These are phyloP conservation scores for Neofusicoccum laricinum DNA, from an alignment of 2,329 filamentous ascomycete species.

Conservation along the genomic window DNA sequence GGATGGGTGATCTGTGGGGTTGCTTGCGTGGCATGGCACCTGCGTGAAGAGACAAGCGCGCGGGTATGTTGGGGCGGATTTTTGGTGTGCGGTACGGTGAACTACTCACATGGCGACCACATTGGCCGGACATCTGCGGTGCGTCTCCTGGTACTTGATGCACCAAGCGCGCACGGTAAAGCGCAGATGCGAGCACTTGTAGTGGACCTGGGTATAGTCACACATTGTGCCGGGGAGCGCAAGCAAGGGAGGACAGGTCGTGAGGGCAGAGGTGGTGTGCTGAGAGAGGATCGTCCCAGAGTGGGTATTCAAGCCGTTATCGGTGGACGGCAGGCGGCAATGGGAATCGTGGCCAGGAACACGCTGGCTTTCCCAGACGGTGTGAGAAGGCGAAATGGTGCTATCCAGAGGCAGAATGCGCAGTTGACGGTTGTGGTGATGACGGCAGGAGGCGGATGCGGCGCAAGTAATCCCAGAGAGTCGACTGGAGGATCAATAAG, in stretches of 20 bases:
- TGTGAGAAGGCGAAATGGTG: not conserved
- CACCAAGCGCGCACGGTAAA: constrained; percentile 58
- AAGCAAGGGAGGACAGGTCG: not conserved
- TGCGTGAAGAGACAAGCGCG: constrained; percentile 8
- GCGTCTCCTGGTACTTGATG: constrained; percentile 52
- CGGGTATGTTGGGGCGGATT: not conserved
- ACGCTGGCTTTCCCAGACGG: not conserved
- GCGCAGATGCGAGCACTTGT: constrained; percentile 54
- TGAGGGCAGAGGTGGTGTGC: not conserved
- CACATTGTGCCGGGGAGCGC: constrained; percentile 44
- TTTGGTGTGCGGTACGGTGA: not conserved
- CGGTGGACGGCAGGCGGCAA: not conserved
- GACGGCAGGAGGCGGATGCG: not conserved
- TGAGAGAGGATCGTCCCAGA: not conserved
- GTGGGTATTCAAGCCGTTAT: not conserved
- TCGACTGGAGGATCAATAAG: constrained; percentile 3
- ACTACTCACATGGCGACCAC: constrained; percentile 49
- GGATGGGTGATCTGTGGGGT: not conserved
- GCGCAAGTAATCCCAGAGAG: not conserved
- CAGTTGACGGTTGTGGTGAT: not conserved
- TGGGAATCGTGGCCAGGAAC: not conserved
- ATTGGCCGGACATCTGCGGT: constrained; percentile 54
- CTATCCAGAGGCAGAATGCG: not conserved
- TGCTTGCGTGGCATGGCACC: constrained; percentile 11
- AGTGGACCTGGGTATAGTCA: constrained; percentile 59